phyloP scores from a whole-genome alignment of 2,329 filamentous ascomycete genomes.

The Thielaviopsis musarum region DNA sequence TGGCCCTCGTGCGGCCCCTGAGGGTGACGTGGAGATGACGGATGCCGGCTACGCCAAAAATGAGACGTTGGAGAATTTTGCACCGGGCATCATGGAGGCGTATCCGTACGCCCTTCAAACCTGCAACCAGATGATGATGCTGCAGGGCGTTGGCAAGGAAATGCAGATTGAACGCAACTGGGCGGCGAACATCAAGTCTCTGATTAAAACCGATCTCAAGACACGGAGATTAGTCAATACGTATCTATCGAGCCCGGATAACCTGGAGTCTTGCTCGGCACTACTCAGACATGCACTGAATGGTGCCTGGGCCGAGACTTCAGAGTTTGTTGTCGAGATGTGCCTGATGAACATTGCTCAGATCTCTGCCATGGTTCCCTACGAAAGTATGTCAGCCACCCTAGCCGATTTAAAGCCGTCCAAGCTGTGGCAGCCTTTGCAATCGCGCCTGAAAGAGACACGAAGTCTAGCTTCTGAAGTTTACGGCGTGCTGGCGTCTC shows the following conservation, averaged over 20 bases:
- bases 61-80: constrained; percentile 29
- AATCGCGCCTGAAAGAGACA: constrained; percentile 54
- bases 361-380: constrained; percentile 33
- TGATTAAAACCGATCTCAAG: constrained; percentile 51
- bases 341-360: constrained; percentile 37
- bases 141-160: constrained; percentile 29
- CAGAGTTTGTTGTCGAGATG: constrained; percentile 31
- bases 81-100: constrained; percentile 31
- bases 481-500: constrained; percentile 61
- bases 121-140: constrained; percentile 36
- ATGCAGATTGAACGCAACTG: constrained; percentile 60
- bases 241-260: constrained; percentile 30
- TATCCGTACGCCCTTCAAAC: constrained; percentile 57
- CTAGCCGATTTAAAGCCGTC: constrained; percentile 21
- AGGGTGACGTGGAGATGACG: constrained; percentile 21
- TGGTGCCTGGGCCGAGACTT: constrained; percentile 28
- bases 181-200: constrained; percentile 61
- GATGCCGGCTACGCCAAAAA: constrained; percentile 12
- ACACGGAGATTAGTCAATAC: constrained; percentile 41
- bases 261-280: constrained; percentile 3
- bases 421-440: constrained; percentile 42
- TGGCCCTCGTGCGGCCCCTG: constrained; percentile 13
- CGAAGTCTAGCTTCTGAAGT: constrained; percentile 50
- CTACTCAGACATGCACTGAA: constrained; percentile 11
- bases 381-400: constrained; percentile 15